Base-by-base conservation (phyloP, 2,329 filamentous ascomycete genomes). In the Fusarium sp. region DNA sequence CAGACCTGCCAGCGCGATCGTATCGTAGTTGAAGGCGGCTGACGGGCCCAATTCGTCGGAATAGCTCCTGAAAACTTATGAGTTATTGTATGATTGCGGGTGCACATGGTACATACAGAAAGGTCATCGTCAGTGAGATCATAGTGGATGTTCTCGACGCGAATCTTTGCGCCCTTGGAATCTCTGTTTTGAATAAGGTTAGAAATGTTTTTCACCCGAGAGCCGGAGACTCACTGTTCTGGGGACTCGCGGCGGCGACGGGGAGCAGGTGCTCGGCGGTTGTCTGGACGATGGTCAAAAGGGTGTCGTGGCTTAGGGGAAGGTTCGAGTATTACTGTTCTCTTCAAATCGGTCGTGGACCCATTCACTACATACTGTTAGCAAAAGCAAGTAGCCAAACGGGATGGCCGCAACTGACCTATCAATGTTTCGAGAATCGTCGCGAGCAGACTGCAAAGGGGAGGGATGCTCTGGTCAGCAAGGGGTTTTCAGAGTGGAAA, bases 271-370 rank as follows among this genome's bases (percentile, higher is more conserved):
- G 72, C 78, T 69, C 81, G 75, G 78, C 82, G 81, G 77, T 76
- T 78, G 69, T 79, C 81, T 82, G 65, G 22, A 53, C 62, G 63
- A 40, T 53, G 70, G 63, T 80, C 60, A 78, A 71, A 70, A 54
- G 48, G 30, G 32, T 20, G 44, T 56, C 61, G 29, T 25, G 12
- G 60, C 62, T 52, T 40, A 46, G 55, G 49, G 46, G 40, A 40
- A 51, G n/a, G 30, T 47, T 32, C 56, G 20, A 61, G 62, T 57
- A 78, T 76, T 83, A 87, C 90, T 86, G 79, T 91, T 87, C 76
- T 93, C 92, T 80, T 96, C 92, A 79, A 90, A 97, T 78, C 90
- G 92, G 83, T 97, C 93, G 80, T 98, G 94, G 74, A 97, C 93
- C 94, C 94, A 98, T 85, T 97, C 94, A 78, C 93, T 93, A 69